Percentiles rank a stretch among this genome's conserved stretches.
These are phyloP conservation scores for Nematodospora valgi DNA, from an alignment of 805 yeast genomes.

Conservation along the genomic window DNA sequence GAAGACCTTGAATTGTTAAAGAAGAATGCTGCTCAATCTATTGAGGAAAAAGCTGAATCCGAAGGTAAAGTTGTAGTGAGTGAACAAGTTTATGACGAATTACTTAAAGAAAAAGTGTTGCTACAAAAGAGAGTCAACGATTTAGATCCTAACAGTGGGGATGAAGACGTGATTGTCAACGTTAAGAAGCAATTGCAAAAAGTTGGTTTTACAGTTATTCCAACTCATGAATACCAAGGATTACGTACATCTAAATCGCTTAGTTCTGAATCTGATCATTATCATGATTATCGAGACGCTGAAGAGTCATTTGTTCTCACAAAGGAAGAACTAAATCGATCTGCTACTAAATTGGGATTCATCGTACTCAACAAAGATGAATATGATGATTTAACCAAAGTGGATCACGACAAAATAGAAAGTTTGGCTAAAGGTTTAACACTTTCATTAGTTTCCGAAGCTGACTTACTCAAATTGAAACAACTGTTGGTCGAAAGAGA, in stretches of 20 bases:
- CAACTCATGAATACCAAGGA: constrained; percentile 11
- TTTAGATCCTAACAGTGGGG: background rate
- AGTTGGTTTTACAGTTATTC: constrained; percentile 40
- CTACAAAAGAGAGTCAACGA: background rate
- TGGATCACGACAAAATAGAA: constrained; percentile 15
- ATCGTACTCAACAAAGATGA: constrained; percentile 20
- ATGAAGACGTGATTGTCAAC: background rate
- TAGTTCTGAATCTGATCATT: constrained; percentile 3
- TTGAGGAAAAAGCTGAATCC: constrained; percentile 10
- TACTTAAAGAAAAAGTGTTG: constrained; percentile 4
- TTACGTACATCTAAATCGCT: constrained; percentile 3
- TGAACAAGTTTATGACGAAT: constrained; percentile 10
- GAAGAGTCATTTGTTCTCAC: constrained; percentile 26
- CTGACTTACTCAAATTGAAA: constrained; percentile 21
- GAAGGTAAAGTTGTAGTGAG: constrained; percentile 15
- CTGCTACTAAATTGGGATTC: constrained; percentile 25
- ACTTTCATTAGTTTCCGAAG: constrained; percentile 23
- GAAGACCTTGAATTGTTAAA: constrained; percentile 13
- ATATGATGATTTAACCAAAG: constrained; percentile 14
- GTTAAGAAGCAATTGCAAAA: constrained; percentile 3
- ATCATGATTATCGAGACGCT: constrained; percentile 21
- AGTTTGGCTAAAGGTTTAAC: constrained; percentile 19
- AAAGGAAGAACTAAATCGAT: constrained; percentile 22
- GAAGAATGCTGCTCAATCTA: constrained; percentile 8
- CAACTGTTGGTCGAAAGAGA: constrained; percentile 30